Evolutionary conservation across 2,329 filamentous ascomycete species (phyloP), one percentile per base, ranked within the genome.

Genomic region (Endothia cerciana): DNA sequence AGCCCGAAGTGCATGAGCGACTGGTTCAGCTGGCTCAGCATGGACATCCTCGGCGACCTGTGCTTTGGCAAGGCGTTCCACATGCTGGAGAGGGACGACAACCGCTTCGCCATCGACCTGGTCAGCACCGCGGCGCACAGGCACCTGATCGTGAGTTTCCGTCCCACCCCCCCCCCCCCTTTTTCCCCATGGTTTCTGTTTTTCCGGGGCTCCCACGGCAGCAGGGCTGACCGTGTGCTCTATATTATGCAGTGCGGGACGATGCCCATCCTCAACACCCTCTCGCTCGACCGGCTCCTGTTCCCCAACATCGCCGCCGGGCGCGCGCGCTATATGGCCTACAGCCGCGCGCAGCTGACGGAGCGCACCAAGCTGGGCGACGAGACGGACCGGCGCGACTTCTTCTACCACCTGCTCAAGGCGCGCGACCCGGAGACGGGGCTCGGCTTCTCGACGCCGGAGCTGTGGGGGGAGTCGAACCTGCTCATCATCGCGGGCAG

Each of bases 341-440:
- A 91, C 77, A 90, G 87, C 75, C 87, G 89, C 60, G 80, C 82
- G 2, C 89, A 91, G 76, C 83, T 91, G 49, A 83, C 83, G 17
- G 86, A 91, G 72, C 84, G 89, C 30, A 90, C 88, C 59, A 86
- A 87, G 68, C 79, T 89, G 33, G 88, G 88, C 36, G 87, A 87
- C 69, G 87, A 85, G 69, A 88, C 84, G 58, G 88, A 87, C 71
- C 88, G 89, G 41, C 87, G 89, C 65, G 90, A 92, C 74, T 92
- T 92, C 79, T 92, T 92, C 79, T 89, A 91, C 77, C 88, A 92
- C 75, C 83, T 93, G 13, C 83, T 92, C 67, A 89, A 88, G 72
- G 89, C 90, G 8, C 85, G 85, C 47, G 90, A 92, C 70, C 89
- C 89, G 15, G 89, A 91, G 73, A 91, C 89, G 0, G 89, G 89